A percentile compares a stretch with the other conserved stretches of the same genome.
These are phyloP conservation scores for Rhizopogon roseolus DNA, from an alignment of 768 basidiomycete genomes.

Conservation along the genomic window DNA sequence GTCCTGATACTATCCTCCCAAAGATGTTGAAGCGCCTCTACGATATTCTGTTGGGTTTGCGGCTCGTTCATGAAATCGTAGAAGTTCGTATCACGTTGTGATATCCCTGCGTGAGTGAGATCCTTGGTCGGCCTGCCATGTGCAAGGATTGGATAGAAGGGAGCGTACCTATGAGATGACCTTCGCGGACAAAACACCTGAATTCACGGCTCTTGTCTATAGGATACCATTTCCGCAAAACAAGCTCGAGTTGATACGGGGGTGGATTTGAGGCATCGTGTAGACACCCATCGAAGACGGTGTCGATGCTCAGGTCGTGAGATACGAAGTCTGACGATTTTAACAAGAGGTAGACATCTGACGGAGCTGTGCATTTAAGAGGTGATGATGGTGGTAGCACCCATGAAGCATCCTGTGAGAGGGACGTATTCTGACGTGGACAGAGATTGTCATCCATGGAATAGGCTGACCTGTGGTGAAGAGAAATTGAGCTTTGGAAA, in stretches of 20 bases:
- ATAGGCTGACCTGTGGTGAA: conserved; percentile 68
- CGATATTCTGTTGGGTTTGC: conserved; percentile 47
- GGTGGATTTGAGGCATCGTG: conserved; percentile 6
- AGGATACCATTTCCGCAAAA: conserved; percentile 87
- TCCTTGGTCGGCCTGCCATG: background rate
- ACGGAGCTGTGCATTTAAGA: conserved; percentile 80
- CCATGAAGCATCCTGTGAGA: conserved; percentile 84
- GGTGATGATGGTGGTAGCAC: conserved; percentile 80
- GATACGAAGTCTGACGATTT: conserved; percentile 90
- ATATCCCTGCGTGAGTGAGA: conserved; percentile 50
- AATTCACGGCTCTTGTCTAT: conserved; percentile 82
- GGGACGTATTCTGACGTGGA: background rate
- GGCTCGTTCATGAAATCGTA: conserved; percentile 82
- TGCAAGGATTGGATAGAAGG: conserved; percentile 1
- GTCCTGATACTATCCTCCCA: conserved; percentile 67
- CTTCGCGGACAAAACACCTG: conserved; percentile 82
- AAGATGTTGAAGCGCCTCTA: conserved; percentile 46
- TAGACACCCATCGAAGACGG: conserved; percentile 65
- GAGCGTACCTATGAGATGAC: conserved; percentile 64
- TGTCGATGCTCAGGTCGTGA: conserved; percentile 62
- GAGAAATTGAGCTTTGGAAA: conserved; percentile 98
- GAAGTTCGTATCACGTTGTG: conserved; percentile 84
- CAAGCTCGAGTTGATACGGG: conserved; percentile 70
- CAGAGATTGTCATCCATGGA: background rate
- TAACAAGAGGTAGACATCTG: conserved; percentile 87